Evolutionary conservation across 257 asterid species (phyloP).

Genomic region (Scutellaria barbata): DNA sequence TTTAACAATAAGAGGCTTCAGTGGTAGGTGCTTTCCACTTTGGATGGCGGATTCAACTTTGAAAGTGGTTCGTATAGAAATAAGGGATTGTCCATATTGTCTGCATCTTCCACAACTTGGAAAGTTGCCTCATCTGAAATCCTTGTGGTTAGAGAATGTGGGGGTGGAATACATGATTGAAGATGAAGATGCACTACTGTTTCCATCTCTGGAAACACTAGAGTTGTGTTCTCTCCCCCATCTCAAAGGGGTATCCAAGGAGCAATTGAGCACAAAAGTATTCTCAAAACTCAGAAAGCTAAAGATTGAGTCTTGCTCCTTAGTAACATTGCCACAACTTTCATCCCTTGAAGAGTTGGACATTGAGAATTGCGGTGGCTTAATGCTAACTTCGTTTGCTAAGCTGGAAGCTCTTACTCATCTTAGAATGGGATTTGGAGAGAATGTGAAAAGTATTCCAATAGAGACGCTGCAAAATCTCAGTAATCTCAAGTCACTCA

Average conservation of each 20-base stretch:
- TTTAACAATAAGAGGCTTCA: neutral
- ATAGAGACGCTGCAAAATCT: neutral
- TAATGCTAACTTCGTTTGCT: neutral
- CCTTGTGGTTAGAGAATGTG: neutral
- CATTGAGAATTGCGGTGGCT: neutral
- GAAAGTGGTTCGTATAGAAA: neutral
- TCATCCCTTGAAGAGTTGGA: neutral
- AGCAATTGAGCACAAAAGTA: too few relatives aligned
- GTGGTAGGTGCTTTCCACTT: constrained; percentile 21
- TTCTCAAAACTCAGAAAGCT: too few relatives aligned
- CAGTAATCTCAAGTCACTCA: too few relatives aligned
- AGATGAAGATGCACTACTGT: neutral
- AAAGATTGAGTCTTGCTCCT: too few relatives aligned
- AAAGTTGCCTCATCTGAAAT: constrained; percentile 30
- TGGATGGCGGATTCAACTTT: constrained; percentile 33
- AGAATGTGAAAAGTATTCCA: neutral
- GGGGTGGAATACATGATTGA: constrained; percentile 31
- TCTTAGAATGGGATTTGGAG: neutral
- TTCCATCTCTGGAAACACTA: too few relatives aligned
- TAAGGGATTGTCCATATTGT: constrained; percentile 16
- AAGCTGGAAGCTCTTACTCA: neutral
- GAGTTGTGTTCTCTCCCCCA: too few relatives aligned
- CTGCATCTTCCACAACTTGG: constrained; percentile 32
- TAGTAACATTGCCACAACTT: too few relatives aligned
- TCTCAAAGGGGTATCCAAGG: too few relatives aligned